These are phyloP conservation scores for Taiwanofungus camphoratus DNA, from an alignment of 1,284 basidiomycete species.

Conservation along the genomic window DNA sequence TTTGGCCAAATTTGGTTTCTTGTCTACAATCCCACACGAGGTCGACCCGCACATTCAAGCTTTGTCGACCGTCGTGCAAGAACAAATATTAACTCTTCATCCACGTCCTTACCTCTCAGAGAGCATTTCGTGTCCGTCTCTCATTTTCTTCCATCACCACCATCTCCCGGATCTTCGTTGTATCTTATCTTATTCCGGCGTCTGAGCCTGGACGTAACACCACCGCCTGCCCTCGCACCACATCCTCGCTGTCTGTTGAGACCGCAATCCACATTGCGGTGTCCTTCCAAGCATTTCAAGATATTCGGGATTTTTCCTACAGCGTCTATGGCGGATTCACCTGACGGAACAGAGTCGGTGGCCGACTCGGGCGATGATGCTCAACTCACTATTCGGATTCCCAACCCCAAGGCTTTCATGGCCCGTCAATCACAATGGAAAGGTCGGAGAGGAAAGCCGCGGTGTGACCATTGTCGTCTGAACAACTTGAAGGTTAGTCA, in stretches of 20 bases:
- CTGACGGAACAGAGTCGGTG: conserved; percentile 40
- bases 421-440: conserved; percentile 61
- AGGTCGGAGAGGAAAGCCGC: conserved; percentile 62
- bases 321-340: conserved; percentile 26
- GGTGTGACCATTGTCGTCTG: conserved; percentile 64
- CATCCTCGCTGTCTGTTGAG: background rate
- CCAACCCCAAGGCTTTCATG: conserved; percentile 34
- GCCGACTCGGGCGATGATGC: conserved; percentile 48
- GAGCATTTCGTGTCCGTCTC: background rate
- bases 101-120: background rate
- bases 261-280: too few species aligned
- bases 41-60: conserved; percentile 7
- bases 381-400: conserved; percentile 58
- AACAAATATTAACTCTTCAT: background rate
- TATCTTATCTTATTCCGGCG: conserved; percentile 4
- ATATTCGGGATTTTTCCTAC: background rate
- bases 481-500: conserved; percentile 62
- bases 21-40: conserved; percentile 26
- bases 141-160: background rate
- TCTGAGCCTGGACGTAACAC: background rate
- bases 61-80: background rate
- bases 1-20: conserved; percentile 30
- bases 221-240: conserved; percentile 3
- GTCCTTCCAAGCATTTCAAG: too few species aligned
- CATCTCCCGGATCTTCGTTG: too few species aligned